Conservation (phyloP, 1,284 basidiomycete genomes). For the Cryptococcus sp. region DNA sequence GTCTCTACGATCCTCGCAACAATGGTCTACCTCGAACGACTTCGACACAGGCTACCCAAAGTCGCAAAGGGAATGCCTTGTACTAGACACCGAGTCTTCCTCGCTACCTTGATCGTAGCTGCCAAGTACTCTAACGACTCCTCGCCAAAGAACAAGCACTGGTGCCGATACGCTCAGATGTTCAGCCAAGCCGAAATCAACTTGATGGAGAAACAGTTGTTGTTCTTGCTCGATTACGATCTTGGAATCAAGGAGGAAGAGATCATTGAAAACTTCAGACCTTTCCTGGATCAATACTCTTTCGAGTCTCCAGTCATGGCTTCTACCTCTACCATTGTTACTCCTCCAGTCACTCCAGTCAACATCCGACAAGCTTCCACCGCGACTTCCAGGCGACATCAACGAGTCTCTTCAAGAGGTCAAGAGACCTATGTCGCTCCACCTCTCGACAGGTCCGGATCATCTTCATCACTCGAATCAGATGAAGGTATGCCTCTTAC, state of each 20-base stretch:
- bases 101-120: slow-evolving; percentile 91
- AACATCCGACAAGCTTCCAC: slow-evolving; percentile 21
- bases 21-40: slow-evolving; percentile 87
- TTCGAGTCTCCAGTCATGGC: slow-evolving; percentile 31
- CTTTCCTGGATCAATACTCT: slow-evolving; percentile 51
- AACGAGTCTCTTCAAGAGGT: slow-evolving; percentile 23
- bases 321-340: slow-evolving; percentile 22
- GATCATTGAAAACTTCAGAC: slow-evolving; percentile 78
- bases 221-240: slow-evolving; percentile 74
- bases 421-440: slow-evolving; percentile 32
- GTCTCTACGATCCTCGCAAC: slow-evolving; percentile 88
- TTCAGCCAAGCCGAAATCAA: slow-evolving; percentile 64
- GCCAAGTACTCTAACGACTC: slow-evolving; percentile 98
- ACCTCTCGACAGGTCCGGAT: slow-evolving; percentile 46
- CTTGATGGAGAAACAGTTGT: slow-evolving; percentile 93
- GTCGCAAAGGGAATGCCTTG: slow-evolving; percentile 81
- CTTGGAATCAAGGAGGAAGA: slow-evolving; percentile 45
- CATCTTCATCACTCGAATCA: slow-evolving; percentile 46
- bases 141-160: slow-evolving; percentile 92
- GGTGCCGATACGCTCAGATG: slow-evolving; percentile 68
- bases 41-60: slow-evolving; percentile 73
- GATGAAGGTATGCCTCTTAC: slow-evolving; percentile 33
- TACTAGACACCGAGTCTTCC: slow-evolving; percentile 91
- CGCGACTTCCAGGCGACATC: slow-evolving; percentile 17
- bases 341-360: slow-evolving; percentile 29